Conservation (phyloP, 208 protist genomes). For the Strigomonas culicis region DNA sequence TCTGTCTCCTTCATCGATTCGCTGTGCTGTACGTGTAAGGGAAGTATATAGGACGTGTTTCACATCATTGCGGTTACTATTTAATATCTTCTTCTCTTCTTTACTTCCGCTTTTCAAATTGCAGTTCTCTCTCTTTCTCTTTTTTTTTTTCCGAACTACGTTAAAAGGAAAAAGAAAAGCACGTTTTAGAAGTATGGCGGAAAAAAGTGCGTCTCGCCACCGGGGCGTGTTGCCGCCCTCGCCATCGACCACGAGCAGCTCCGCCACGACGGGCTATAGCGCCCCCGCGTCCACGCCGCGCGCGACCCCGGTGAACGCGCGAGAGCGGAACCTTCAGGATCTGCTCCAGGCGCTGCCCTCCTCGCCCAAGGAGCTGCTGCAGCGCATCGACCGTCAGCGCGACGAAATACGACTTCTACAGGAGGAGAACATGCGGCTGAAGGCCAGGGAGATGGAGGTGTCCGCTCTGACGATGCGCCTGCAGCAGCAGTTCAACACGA, state of each 20-base stretch:
- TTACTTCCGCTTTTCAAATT: too few species aligned
- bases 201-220: background rate
- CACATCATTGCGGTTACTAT: too few species aligned
- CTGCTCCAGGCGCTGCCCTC: constrained; percentile 44
- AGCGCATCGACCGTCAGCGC: constrained; percentile 61
- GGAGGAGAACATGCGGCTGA: constrained; percentile 66
- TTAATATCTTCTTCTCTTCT: too few species aligned
- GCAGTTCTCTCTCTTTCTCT: constrained; percentile 16
- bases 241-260: background rate
- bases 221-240: background rate
- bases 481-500: constrained; percentile 72
- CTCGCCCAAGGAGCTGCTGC: constrained; percentile 62
- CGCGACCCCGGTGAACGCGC: background rate
- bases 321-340: constrained; percentile 21
- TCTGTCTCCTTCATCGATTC: too few species aligned
- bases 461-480: constrained; percentile 63
- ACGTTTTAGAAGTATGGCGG: background rate
- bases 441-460: constrained; percentile 77
- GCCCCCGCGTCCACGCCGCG: background rate
- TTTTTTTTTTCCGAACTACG: constrained; percentile 6
- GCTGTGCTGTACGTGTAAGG: too few species aligned
- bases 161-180: background rate
- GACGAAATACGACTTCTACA: constrained; percentile 59
- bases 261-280: constrained; percentile 19
- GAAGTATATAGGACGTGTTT: too few species aligned